Percentiles rank a stretch among this genome's conserved stretches.
Evolutionary conservation across 768 basidiomycete species (phyloP).

Genomic region (Candolleomyces eurysporus): DNA sequence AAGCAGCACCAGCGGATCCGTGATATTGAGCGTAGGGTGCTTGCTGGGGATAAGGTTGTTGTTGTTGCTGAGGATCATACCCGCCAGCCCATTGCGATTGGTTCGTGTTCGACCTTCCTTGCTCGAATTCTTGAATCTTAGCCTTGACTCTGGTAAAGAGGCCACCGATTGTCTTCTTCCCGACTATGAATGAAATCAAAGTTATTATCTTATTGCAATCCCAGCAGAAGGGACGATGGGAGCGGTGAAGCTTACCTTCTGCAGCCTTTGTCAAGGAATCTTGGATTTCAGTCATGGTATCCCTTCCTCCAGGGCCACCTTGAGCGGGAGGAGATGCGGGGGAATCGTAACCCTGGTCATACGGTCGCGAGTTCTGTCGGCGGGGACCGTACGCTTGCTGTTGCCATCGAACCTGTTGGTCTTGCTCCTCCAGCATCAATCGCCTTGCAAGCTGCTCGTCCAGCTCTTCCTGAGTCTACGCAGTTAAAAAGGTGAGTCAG

Average conservation of each 20-base stretch:
- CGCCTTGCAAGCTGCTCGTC: conserved; percentile 80
- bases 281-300: conserved; percentile 66
- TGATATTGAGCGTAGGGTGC: conserved; percentile 12
- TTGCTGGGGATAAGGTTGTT: not conserved
- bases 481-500: too few relatives aligned
- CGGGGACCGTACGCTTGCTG: conserved; percentile 21
- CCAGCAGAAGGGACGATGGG: not conserved
- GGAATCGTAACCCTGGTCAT: conserved; percentile 15
- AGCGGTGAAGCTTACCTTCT: conserved; percentile 54
- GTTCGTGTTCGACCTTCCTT: conserved; percentile 27
- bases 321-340: conserved; percentile 9
- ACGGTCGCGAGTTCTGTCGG: conserved; percentile 12
- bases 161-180: conserved; percentile 74
- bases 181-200: conserved; percentile 39
- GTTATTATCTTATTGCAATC: not conserved
- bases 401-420: conserved; percentile 33
- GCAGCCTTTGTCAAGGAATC: conserved; percentile 76
- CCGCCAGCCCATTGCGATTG: conserved; percentile 12
- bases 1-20: conserved; percentile 1
- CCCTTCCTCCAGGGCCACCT: conserved; percentile 29
- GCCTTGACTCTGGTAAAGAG: conserved; percentile 77
- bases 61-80: conserved; percentile 7
- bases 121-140: conserved; percentile 81
- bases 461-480: conserved; percentile 60
- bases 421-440: conserved; percentile 63